Base-by-base conservation (phyloP, 306 rosid genomes). In the Luffa acutangula region DNA sequence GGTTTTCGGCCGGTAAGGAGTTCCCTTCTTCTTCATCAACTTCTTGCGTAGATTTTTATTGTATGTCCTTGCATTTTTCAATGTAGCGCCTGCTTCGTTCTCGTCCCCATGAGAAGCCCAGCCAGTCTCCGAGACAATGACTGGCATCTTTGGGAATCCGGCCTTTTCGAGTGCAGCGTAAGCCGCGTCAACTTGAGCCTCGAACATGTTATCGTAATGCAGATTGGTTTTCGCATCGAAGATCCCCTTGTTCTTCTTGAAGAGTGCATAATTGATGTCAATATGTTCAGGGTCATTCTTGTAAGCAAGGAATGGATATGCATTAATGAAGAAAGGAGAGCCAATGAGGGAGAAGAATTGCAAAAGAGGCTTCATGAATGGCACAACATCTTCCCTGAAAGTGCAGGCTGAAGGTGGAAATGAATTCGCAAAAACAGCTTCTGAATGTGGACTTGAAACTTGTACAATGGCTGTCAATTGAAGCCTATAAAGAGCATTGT, bases 391-490 rank as follows among this genome's bases (percentile, higher is more conserved):
- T 1, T 93, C 97, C 21, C 78, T 84, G 77, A 96, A 96, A 78
- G 76, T 89, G 85, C 99, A 93, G 3, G 96, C 66, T 60, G 97
- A 91, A 36, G 99, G 99, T 0, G 99, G 99, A 49, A n/a, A 93
- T 0, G 99, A 96, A 80, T 82, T 89, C 5, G 90, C 93, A 52
- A 95, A 95, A 1, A 95, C 99, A 62, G 96, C 97, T 77, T 91
- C 97, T 0, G 99, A 95, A 83, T 95, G 97, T 31, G 99, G 97
- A 73, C 91, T 95, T 18, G 96, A 89, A 33, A 95, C 97, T 75
- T 95, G 88, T 11, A 95, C 79, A 8, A 58, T 17, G n/a, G 75
- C 34, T 3, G 90, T 53, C 64, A 95, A 79, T 75, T 25, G 77
- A 51, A 95, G 89, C 80, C 81, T 79, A 3, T 66, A 53, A 34